Evolutionary conservation across 257 asterid genomes (phyloP).

Genomic region (Coffea canephora): DNA sequence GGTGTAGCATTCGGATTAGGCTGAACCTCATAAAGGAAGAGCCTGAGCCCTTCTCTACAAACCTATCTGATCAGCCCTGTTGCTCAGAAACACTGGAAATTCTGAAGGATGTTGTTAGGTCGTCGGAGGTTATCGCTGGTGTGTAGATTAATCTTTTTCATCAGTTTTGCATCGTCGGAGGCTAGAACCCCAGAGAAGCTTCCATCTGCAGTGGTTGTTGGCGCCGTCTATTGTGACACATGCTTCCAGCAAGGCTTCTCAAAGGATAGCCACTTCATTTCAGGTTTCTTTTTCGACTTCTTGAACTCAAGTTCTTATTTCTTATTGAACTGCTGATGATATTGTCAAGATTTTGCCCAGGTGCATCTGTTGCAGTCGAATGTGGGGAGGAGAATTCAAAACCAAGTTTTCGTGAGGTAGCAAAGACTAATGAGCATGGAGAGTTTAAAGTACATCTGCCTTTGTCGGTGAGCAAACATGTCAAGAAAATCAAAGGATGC

Average conservation of each 20-base stretch:
- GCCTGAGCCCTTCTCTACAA: not conserved
- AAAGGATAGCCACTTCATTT: slow-evolving; percentile 49
- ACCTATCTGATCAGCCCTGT: not conserved
- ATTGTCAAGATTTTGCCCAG: slow-evolving; percentile 26
- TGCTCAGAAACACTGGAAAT: not conserved
- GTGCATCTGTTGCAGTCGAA: slow-evolving; percentile 76
- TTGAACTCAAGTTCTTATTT: not conserved
- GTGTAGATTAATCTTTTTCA: slow-evolving; percentile 36
- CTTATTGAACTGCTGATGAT: not conserved
- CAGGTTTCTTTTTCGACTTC: slow-evolving; percentile 41
- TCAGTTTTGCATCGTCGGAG: slow-evolving; percentile 34
- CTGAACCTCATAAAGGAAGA: not conserved
- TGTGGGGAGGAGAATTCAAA: slow-evolving; percentile 40
- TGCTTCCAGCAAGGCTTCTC: slow-evolving; percentile 56
- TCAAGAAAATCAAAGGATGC: slow-evolving; percentile 58
- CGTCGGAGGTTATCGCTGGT: slow-evolving; percentile 36
- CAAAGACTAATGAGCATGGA: slow-evolving; percentile 62
- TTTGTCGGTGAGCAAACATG: slow-evolving; percentile 56
- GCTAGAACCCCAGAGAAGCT: slow-evolving; percentile 33
- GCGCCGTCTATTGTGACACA: slow-evolving; percentile 72
- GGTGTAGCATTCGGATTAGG: not conserved
- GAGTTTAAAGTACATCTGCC: slow-evolving; percentile 70
- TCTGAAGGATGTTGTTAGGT: not conserved
- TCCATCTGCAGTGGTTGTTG: slow-evolving; percentile 63
- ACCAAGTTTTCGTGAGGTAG: slow-evolving; percentile 42